A percentile compares a stretch with the other conserved stretches of the same genome.
Evolutionary conservation across 2,329 filamentous ascomycete species (phyloP).

Genomic region (Penicillium sp.): DNA sequence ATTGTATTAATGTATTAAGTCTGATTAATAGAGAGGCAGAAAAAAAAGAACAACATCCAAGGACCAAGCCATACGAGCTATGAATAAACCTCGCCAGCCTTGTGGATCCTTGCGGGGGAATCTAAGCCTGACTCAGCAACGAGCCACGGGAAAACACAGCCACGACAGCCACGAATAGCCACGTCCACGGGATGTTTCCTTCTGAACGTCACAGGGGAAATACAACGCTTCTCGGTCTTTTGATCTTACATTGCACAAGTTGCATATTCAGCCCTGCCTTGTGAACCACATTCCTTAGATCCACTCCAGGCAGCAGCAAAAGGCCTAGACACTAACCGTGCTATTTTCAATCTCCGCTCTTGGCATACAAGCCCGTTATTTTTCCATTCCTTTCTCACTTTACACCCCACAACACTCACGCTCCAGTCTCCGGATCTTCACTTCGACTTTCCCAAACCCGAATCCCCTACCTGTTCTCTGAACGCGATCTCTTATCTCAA

Average conservation of each 20-base stretch:
- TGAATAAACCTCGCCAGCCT: too few species aligned
- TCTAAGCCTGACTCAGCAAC: too few species aligned
- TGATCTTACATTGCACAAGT: neutral
- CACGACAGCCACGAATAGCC: too few species aligned
- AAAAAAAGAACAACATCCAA: too few species aligned
- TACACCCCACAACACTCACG: neutral
- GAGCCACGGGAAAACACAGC: too few species aligned
- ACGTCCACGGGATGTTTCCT: too few species aligned
- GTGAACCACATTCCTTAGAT: neutral
- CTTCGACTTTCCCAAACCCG: neutral
- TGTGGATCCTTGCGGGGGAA: too few species aligned
- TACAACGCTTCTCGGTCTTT: too few species aligned
- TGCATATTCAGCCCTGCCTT: neutral
- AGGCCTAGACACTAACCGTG: conserved; percentile 1
- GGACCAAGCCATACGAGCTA: too few species aligned
- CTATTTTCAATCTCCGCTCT: conserved; percentile 1
- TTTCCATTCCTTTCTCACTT: neutral
- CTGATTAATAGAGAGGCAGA: too few species aligned
- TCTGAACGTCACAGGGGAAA: too few species aligned
- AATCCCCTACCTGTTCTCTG: neutral
- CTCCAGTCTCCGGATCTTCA: neutral
- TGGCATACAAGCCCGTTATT: neutral
- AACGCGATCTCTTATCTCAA: neutral
- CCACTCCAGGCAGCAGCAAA: conserved; percentile 8
- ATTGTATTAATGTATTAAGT: too few species aligned